phyloP scores from a whole-genome alignment of 2,329 filamentous ascomycete genomes.

The Ceratocystis eucalypticola region DNA sequence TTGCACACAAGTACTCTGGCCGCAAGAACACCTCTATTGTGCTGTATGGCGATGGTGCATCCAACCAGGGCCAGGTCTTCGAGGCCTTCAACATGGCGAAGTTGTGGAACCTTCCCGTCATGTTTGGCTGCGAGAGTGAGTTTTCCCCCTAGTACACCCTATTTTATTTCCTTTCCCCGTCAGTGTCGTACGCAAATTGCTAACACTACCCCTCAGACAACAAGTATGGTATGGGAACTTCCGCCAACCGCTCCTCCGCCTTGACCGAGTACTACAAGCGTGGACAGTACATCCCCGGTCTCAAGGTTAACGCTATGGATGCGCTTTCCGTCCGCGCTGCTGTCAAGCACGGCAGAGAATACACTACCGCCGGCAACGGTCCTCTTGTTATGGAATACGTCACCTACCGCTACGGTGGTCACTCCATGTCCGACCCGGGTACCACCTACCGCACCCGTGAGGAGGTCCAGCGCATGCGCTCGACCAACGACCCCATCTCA shows the following conservation, averaged over 20 bases:
- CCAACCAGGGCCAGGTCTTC: slow-evolving; percentile 98
- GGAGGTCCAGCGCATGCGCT: slow-evolving; percentile 99
- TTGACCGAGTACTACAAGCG: slow-evolving; percentile 99
- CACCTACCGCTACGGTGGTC: slow-evolving; percentile 96
- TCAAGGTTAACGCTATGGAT: slow-evolving; percentile 99
- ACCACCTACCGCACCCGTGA: slow-evolving; percentile 98
- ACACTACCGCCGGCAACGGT: slow-evolving; percentile 68
- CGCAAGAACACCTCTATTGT: slow-evolving; percentile 77
- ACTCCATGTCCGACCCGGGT: slow-evolving; percentile 99
- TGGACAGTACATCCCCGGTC: slow-evolving; percentile 96
- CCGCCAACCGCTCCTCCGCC: slow-evolving; percentile 83
- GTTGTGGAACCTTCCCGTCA: slow-evolving; percentile 89
- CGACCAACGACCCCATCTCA: slow-evolving; percentile 94
- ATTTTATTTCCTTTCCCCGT: not conserved
- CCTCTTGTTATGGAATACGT: slow-evolving; percentile 97
- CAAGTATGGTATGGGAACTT: slow-evolving; percentile 99
- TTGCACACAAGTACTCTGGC: slow-evolving; percentile 87
- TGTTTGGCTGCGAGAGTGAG: slow-evolving; percentile 97
- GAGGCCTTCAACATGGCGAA: slow-evolving; percentile 99
- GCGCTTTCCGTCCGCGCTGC: slow-evolving; percentile 95
- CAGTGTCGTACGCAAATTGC: not conserved
- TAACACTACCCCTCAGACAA: slow-evolving; percentile 52
- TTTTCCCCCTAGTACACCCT: slow-evolving; percentile 23
- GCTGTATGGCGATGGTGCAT: slow-evolving; percentile 94
- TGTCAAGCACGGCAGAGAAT: slow-evolving; percentile 86